Evolutionary conservation across 805 yeast species (phyloP).

Genomic region (Cyberlindnera amylophila): DNA sequence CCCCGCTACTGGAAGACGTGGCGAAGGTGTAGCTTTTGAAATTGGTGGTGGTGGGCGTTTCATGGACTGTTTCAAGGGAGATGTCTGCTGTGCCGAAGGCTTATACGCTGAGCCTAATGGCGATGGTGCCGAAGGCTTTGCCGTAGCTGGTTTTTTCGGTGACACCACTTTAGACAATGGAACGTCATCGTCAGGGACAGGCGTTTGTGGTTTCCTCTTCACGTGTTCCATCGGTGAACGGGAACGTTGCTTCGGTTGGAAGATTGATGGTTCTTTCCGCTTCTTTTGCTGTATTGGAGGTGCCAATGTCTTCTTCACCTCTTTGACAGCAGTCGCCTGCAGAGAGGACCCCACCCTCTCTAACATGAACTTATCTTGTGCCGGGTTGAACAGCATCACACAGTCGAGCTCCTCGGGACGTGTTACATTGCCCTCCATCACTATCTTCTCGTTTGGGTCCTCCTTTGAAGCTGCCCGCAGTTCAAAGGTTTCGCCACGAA

Average conservation of each 20-base stretch:
- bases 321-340: conserved; percentile 9
- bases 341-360: conserved; percentile 14
- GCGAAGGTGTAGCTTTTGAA: too few species aligned
- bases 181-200: conserved; percentile 19
- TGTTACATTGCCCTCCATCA: conserved; percentile 16
- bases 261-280: conserved; percentile 24
- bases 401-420: conserved; percentile 21
- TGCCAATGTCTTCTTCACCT: not conserved
- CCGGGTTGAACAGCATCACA: conserved; percentile 21
- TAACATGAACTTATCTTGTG: conserved; percentile 16
- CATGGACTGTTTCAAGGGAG: conserved; percentile 1
- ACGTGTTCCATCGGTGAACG: conserved; percentile 21
- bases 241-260: conserved; percentile 23
- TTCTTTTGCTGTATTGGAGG: conserved; percentile 2
- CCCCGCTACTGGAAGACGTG: conserved; percentile 4
- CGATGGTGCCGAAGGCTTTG: conserved; percentile 6
- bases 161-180: conserved; percentile 14
- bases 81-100: not conserved
- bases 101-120: conserved; percentile 1
- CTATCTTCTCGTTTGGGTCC: conserved; percentile 10
- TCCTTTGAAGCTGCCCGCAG: conserved; percentile 17
- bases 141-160: conserved; percentile 13
- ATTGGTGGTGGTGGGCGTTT: not conserved
- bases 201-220: conserved; percentile 1
- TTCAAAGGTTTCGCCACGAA: conserved; percentile 13